Conservation (phyloP, 441 rosid genomes). For the Omphalea diandra region DNA sequence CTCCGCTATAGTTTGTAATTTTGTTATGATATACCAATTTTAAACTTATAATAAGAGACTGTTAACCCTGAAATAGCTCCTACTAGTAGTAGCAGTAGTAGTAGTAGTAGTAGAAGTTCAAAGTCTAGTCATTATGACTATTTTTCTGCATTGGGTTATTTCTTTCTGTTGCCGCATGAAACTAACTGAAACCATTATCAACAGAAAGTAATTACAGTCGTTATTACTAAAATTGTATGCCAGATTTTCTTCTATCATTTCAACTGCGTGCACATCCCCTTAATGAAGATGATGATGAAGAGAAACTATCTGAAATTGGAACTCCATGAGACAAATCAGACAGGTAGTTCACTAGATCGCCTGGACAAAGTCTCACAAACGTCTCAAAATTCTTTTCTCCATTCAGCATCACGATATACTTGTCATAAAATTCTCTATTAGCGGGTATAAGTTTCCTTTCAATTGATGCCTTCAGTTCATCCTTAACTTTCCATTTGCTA, state of each 20-base stretch:
- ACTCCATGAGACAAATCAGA: conserved; percentile 57
- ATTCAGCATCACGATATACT: conserved; percentile 20
- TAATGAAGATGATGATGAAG: conserved; percentile 25
- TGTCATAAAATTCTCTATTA: conserved; percentile 44
- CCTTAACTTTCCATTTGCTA: conserved; percentile 50
- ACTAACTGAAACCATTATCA: too few relatives aligned
- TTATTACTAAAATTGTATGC: too few relatives aligned
- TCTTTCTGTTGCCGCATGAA: too few relatives aligned
- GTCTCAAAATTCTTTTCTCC: conserved; percentile 34
- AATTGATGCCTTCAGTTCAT: conserved; percentile 50
- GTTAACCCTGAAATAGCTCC: too few relatives aligned
- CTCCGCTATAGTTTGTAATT: too few relatives aligned
- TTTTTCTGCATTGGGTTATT: too few relatives aligned
- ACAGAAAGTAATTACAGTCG: too few relatives aligned
- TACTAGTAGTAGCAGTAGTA: too few relatives aligned
- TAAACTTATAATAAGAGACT: too few relatives aligned
- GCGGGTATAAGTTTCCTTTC: conserved; percentile 39
- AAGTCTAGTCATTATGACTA: too few relatives aligned
- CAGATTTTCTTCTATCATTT: neutral
- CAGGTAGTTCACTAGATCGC: conserved; percentile 53
- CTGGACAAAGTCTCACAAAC: conserved; percentile 42
- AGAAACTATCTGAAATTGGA: conserved; percentile 25
- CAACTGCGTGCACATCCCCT: conserved; percentile 24
- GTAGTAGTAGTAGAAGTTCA: too few relatives aligned
- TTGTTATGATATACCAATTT: too few relatives aligned